These are phyloP conservation scores for Pleurotus tuoliensis DNA, from an alignment of 768 basidiomycete genomes.

Conservation along the genomic window DNA sequence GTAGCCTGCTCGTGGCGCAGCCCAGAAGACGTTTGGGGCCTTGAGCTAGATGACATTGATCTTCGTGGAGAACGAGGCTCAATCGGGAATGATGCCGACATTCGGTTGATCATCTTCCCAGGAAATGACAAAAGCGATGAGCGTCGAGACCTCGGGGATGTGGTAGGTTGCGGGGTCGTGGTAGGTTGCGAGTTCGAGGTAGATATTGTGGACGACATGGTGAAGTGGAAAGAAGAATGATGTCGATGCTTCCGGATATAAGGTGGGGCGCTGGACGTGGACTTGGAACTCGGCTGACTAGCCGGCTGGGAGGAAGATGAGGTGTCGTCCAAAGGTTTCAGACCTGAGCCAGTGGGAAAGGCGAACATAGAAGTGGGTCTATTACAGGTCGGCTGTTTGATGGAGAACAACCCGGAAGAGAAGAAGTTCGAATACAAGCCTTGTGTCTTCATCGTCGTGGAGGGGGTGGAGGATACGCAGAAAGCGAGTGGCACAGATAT, in stretches of 20 bases:
- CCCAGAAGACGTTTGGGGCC: background rate
- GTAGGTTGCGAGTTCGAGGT: constrained; percentile 1
- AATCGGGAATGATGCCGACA: background rate
- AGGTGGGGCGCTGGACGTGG: constrained; percentile 1
- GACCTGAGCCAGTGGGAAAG: background rate
- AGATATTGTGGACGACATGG: background rate
- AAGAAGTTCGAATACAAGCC: constrained; percentile 8
- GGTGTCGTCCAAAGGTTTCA: background rate
- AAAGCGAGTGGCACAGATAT: background rate
- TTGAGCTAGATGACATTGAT: background rate
- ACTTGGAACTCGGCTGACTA: background rate
- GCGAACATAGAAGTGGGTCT: constrained; percentile 5
- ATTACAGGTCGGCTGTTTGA: background rate
- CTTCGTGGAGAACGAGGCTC: background rate
- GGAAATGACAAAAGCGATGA: constrained; percentile 4
- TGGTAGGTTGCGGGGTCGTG: no score
- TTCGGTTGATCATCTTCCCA: background rate
- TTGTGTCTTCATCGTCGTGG: background rate
- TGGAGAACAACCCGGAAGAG: constrained; percentile 4
- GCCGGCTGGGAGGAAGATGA: background rate
- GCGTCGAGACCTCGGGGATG: background rate
- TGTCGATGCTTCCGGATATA: constrained; percentile 2
- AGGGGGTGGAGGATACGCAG: background rate
- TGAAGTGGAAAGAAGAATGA: background rate
- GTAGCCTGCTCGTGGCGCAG: background rate